phyloP scores from a whole-genome alignment of 805 yeast genomes.

The Schizosaccharomyces osmophilus region DNA sequence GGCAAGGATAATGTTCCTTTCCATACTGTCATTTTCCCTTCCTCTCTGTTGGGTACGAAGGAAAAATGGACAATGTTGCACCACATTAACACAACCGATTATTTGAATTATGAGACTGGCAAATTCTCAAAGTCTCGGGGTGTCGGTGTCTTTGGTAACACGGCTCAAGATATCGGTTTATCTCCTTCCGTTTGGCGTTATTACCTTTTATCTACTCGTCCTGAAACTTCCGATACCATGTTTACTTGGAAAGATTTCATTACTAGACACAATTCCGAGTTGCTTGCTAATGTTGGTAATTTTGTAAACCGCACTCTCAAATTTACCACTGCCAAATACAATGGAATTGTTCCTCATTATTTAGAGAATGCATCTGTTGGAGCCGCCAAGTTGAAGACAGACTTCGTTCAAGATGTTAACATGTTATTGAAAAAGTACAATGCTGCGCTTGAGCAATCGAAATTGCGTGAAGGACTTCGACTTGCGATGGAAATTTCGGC shows the following conservation, averaged over 20 bases:
- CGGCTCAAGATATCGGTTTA: slow-evolving; percentile 79
- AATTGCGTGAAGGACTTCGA: slow-evolving; percentile 73
- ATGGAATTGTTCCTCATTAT: slow-evolving; percentile 63
- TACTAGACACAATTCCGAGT: slow-evolving; percentile 74
- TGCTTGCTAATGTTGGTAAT: slow-evolving; percentile 88
- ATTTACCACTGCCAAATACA: slow-evolving; percentile 71
- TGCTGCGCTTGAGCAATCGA: slow-evolving; percentile 50
- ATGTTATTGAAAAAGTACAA: slow-evolving; percentile 35
- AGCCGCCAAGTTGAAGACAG: slow-evolving; percentile 18
- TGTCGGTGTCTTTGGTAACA: slow-evolving; percentile 93
- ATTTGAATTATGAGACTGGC: slow-evolving; percentile 91
- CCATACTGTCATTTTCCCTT: slow-evolving; percentile 96
- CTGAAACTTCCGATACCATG: slow-evolving; percentile 87
- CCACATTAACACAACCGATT: slow-evolving; percentile 76
- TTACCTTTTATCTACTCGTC: slow-evolving; percentile 75
- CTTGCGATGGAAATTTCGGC: slow-evolving; percentile 74
- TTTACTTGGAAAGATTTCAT: slow-evolving; percentile 95
- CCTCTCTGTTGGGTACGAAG: slow-evolving; percentile 66
- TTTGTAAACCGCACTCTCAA: slow-evolving; percentile 84
- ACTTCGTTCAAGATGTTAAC: slow-evolving; percentile 32
- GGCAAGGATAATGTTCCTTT: slow-evolving; percentile 98
- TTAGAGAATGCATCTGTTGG: slow-evolving; percentile 24
- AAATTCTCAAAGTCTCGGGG: slow-evolving; percentile 96
- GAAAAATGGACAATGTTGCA: slow-evolving; percentile 78
- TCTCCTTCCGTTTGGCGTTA: slow-evolving; percentile 94